These are phyloP conservation scores for Candida manassasensis DNA, from an alignment of 805 yeast species.

Conservation along the genomic window DNA sequence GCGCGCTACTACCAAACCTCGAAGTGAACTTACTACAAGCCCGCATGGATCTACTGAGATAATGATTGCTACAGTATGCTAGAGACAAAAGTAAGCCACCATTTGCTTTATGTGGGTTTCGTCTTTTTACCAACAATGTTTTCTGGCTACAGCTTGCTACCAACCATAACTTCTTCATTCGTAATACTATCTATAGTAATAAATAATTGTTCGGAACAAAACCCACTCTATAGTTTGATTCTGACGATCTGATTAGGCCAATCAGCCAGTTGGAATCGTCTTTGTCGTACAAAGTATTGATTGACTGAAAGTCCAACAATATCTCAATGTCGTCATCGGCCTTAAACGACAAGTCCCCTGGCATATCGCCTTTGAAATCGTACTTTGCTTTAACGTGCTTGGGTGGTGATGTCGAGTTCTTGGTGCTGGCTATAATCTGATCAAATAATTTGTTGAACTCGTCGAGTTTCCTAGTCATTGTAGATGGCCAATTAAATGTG, in stretches of 20 bases:
- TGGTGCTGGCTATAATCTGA: slow-evolving; percentile 8
- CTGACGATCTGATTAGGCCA: slow-evolving; percentile 18
- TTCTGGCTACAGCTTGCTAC: too few relatives aligned
- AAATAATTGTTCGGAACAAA: slow-evolving; percentile 33
- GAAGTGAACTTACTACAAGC: too few relatives aligned
- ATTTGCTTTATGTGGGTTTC: too few relatives aligned
- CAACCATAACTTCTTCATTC: too few relatives aligned
- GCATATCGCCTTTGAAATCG: slow-evolving; percentile 26
- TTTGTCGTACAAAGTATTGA: slow-evolving; percentile 15
- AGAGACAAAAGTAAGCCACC: too few relatives aligned
- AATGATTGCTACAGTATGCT: too few relatives aligned
- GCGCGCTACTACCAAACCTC: too few relatives aligned
- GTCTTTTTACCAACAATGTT: too few relatives aligned
- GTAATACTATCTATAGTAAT: slow-evolving; percentile 4
- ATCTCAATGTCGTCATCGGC: slow-evolving; percentile 31
- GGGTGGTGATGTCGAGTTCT: slow-evolving; percentile 4
- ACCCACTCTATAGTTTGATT: slow-evolving; percentile 23
- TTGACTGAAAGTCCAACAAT: slow-evolving; percentile 26
- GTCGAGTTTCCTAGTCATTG: slow-evolving; percentile 23
- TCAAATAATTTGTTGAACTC: slow-evolving; percentile 21
- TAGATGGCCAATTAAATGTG: slow-evolving; percentile 13
- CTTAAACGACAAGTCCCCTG: slow-evolving; percentile 36
- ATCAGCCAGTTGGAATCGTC: slow-evolving; percentile 29
- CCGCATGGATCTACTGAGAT: too few relatives aligned
- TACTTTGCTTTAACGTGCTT: slow-evolving; percentile 11